Base-by-base conservation (phyloP, 192 early-diverging fungal genomes). In the Gaertneriomyces semiglobifer region DNA sequence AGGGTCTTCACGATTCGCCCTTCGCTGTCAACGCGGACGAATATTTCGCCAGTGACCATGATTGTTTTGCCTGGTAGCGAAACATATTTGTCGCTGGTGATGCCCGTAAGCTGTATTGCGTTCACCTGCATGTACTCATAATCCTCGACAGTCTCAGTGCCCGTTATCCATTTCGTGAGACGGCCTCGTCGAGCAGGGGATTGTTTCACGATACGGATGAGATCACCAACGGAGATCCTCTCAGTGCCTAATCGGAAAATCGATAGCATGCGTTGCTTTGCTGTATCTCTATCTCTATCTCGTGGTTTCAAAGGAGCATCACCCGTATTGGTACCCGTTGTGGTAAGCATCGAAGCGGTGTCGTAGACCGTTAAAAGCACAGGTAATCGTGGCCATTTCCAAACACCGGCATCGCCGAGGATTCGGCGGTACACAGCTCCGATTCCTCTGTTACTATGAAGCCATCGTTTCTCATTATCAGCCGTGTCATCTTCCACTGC, bases 181-280 rank as follows among this genome's bases (percentile, higher is more conserved):
- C 14, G 60, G 5, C 60, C 10, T 33, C 60, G 41, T 4, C 60
- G 60, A 11, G 12, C 14, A 3, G 16, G 40, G 42, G 18, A 47
- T 33, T 16, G 45, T 44, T 44, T 44, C 41, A 61, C 42, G 41
- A 61, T 12, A 11, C 60, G 60, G 44, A 61, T 14, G 41, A 61
- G 60, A n/a, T 61, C 60, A 44, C 60, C 60, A n/a, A 61, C n/a
- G 40, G 14, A n/a, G 42, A 61, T 44, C 5, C 19, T 12, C 45
- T 61, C 60, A 18, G 60, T 38, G 42, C 60, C 60, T 12, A 89
- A 78, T 48, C 82, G 87, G 41, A 88, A 16, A 6, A 33, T 2
- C 25, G 25, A 33, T 33, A 33, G 25, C 25, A 33, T 33, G 25
- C 25, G 25, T 1, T 33, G 25, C 2, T 33, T 33, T 38, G 55